A percentile compares a stretch with the other conserved stretches of the same genome.
phyloP scores from a whole-genome alignment of 345 rosid genomes.

The Odontarrhena argentea region DNA sequence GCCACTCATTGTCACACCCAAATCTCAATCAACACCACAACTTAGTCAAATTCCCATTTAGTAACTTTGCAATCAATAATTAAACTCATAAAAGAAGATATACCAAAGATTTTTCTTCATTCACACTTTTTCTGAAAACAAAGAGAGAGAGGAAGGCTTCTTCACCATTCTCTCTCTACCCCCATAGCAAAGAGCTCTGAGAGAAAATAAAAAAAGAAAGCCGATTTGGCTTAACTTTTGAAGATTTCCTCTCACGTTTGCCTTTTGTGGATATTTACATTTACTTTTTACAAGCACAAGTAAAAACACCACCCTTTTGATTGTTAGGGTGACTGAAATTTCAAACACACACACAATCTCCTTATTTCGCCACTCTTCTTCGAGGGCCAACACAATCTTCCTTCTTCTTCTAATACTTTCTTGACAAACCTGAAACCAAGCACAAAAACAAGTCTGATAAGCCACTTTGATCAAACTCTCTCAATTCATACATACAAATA shows the following conservation, averaged over 20 bases:
- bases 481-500: neutral
- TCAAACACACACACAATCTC: neutral
- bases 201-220: constrained; percentile 1
- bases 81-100: neutral
- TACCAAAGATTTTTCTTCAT: constrained; percentile 2
- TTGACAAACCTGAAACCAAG: constrained; percentile 7
- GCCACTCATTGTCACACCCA: too few relatives aligned
- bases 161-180: constrained; percentile 27
- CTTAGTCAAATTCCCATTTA: neutral
- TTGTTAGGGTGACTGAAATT: constrained; percentile 7
- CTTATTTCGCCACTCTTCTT: constrained; percentile 41
- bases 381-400: constrained; percentile 30
- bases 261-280: constrained; percentile 27
- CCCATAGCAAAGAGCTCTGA: constrained; percentile 22
- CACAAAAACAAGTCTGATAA: neutral
- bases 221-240: constrained; percentile 34
- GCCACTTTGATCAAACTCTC: neutral
- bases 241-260: constrained; percentile 20
- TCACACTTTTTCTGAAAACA: constrained; percentile 17
- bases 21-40: neutral
- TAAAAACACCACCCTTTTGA: constrained; percentile 12
- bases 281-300: neutral
- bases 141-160: constrained; percentile 31
- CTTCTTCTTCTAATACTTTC: constrained; percentile 10
- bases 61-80: neutral